A percentile compares a stretch with the other conserved stretches of the same genome.
These are phyloP conservation scores for Populus tremula DNA, from an alignment of 345 rosid genomes.

Conservation along the genomic window DNA sequence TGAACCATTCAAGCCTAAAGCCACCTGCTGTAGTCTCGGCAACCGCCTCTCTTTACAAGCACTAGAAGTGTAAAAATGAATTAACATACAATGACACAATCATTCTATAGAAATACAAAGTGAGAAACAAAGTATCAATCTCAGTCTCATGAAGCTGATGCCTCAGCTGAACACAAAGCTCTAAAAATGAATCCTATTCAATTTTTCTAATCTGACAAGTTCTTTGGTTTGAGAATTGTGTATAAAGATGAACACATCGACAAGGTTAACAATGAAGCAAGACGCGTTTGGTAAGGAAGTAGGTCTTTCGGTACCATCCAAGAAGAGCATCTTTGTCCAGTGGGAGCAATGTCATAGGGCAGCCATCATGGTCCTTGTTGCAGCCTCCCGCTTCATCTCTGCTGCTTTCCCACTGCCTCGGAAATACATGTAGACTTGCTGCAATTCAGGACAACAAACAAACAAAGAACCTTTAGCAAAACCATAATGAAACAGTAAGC, in stretches of 20 bases:
- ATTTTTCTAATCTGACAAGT: slow-evolving; percentile 4
- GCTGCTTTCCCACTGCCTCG: slow-evolving; percentile 91
- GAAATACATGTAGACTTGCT: slow-evolving; percentile 97
- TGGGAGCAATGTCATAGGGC: slow-evolving; percentile 43
- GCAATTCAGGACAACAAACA: slow-evolving; percentile 27
- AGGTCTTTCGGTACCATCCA: not conserved
- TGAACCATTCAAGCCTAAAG: not conserved
- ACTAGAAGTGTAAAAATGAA: not conserved
- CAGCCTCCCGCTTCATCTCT: slow-evolving; percentile 76
- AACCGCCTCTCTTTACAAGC: not conserved
- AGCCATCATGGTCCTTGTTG: slow-evolving; percentile 66
- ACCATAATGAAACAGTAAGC: not conserved
- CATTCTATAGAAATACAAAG: not conserved
- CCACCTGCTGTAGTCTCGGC: not conserved
- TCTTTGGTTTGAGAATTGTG: not conserved
- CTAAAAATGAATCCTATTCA: not conserved
- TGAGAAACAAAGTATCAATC: not conserved
- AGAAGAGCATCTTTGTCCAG: not conserved
- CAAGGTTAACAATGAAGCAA: not conserved
- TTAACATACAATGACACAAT: not conserved
- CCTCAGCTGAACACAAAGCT: slow-evolving; percentile 2
- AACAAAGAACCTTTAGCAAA: not conserved
- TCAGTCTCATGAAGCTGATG: not conserved
- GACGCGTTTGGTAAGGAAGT: not conserved
- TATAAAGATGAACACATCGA: not conserved